phyloP scores from a whole-genome alignment of 257 asterid species.

The Ballota nigra region DNA sequence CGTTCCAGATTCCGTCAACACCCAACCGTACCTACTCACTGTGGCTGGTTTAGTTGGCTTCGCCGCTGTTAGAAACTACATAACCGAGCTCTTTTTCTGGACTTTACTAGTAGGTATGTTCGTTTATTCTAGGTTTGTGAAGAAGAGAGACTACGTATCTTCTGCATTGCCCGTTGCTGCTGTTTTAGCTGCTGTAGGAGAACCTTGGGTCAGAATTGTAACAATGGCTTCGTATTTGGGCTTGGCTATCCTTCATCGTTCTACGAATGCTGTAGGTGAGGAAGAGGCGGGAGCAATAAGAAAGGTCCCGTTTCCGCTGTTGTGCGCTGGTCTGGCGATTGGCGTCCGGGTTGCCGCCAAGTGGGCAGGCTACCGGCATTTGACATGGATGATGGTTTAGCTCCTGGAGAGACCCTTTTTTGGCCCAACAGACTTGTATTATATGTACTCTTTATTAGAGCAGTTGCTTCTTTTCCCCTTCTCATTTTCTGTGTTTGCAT shows the following conservation, averaged over 20 bases:
- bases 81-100: conserved; percentile 82
- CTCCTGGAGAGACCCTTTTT: background rate
- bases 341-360: conserved; percentile 74
- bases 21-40: conserved; percentile 73
- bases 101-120: conserved; percentile 61
- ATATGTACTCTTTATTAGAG: background rate
- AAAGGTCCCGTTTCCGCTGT: conserved; percentile 65
- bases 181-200: conserved; percentile 81
- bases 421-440: background rate
- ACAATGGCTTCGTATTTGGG: conserved; percentile 52
- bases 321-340: conserved; percentile 74
- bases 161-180: conserved; percentile 80
- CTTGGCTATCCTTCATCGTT: conserved; percentile 55
- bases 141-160: conserved; percentile 74
- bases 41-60: conserved; percentile 71
- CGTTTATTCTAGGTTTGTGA: conserved; percentile 49
- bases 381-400: conserved; percentile 96
- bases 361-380: conserved; percentile 92
- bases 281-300: conserved; percentile 28
- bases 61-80: conserved; percentile 75
- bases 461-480: background rate
- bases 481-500: background rate
- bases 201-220: conserved; percentile 80
- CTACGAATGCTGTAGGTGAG: conserved; percentile 27
- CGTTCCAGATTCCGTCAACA: conserved; percentile 70